Evolutionary conservation across 2,329 filamentous ascomycete genomes (phyloP), one percentile per base, ranked within the genome.

Genomic region (Colletotrichum paranaense): DNA sequence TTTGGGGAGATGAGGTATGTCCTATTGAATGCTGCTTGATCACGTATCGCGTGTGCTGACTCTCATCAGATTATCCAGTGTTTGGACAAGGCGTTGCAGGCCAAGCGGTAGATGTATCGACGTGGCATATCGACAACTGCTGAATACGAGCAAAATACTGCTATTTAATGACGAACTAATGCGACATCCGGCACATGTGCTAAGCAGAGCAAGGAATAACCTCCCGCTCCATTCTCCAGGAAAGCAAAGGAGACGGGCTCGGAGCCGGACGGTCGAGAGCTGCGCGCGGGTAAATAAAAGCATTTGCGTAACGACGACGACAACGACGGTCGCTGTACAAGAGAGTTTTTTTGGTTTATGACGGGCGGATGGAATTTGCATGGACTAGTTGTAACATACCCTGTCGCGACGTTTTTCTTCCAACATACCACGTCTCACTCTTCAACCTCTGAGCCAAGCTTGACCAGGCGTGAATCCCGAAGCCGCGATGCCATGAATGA

Each of bases 1-100:
- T 84, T 4, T 80, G 85, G 69, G 78, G 80, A 60, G 76, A 80
- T 7, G 79, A 84, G 67, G 86, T 86, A 76, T 78, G 84, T 49
- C 19, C 7, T 49, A 7, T 22, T 78, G 6, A 88, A 22, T 14
- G 24, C 32, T 85, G 84, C 22, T 84, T 86, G 83, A 30, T 38
- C 5, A 14, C 3, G 22, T 38, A 38, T 52, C 11, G 12, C 7
- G 3, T n/a, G 30, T 63, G 32, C 69, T 74, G 32, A 74, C 63
- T 8, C 19, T 19, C 4, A n/a, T 28, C 22, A 83, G 82, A 77
- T 83, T 38, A 78, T 81, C 3, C 77, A 79, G 55, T 82, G 79
- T 77, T 75, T 84, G 22, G 82, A 84, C 56, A 77, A 76, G 60
- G 78, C 79, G 35, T 70, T 82, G 42, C 78, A 79, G 19, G 72